Percentiles rank a stretch among this genome's conserved stretches.
Conservation (phyloP, 257 asterid genomes). For the Leonotis leonurus region DNA sequence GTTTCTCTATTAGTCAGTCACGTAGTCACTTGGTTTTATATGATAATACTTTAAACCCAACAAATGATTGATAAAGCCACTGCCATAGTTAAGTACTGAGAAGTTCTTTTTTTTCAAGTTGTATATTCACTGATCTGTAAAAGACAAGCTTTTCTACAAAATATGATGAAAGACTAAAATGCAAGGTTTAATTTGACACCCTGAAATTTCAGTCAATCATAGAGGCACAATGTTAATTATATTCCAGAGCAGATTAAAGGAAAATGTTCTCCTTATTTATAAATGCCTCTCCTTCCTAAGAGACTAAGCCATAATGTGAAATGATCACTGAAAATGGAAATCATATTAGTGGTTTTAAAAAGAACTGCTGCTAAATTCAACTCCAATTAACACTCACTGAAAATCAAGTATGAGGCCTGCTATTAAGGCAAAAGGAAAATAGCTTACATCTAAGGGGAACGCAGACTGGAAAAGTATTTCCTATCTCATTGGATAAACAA, state of each 20-base stretch:
- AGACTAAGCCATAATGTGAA: too few species aligned
- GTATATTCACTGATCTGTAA: neutral
- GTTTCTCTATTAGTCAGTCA: too few species aligned
- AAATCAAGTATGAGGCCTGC: too few species aligned
- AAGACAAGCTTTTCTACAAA: neutral
- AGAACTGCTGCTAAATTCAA: too few species aligned
- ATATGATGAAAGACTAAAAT: neutral
- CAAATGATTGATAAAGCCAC: neutral
- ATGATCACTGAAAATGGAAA: too few species aligned
- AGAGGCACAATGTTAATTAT: neutral
- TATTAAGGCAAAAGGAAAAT: too few species aligned
- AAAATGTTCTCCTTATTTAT: neutral
- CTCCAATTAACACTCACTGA: too few species aligned
- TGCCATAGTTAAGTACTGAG: neutral
- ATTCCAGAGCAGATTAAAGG: neutral
- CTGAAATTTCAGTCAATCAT: neutral
- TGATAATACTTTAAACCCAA: neutral
- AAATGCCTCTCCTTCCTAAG: too few species aligned
- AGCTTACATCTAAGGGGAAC: too few species aligned
- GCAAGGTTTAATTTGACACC: neutral
- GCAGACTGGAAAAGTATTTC: too few species aligned
- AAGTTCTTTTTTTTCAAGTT: neutral
- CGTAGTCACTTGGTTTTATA: neutral
- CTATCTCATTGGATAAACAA: too few species aligned
- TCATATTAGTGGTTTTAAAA: too few species aligned